These are phyloP conservation scores for Ocimum tenuiflorum DNA, from an alignment of 257 asterid species.

Conservation along the genomic window DNA sequence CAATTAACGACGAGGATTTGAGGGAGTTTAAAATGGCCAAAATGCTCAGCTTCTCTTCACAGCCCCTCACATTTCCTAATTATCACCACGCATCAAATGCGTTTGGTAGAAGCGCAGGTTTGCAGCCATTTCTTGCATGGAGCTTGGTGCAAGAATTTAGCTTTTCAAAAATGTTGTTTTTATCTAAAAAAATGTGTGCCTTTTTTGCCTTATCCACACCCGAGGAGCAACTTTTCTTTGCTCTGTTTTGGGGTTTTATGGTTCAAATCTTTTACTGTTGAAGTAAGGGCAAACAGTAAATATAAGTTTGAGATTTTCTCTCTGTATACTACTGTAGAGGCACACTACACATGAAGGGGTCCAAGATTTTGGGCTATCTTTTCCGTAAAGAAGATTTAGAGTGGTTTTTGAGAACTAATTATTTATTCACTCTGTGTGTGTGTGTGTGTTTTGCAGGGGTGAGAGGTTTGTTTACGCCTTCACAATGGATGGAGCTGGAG, in stretches of 20 bases:
- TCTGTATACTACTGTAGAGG: not conserved
- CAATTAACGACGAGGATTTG: slow-evolving; percentile 41
- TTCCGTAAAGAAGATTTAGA: not conserved
- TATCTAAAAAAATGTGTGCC: too few relatives aligned
- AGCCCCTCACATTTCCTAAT: slow-evolving; percentile 37
- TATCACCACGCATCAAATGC: slow-evolving; percentile 36
- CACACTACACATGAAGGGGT: not conserved
- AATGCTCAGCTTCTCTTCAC: slow-evolving; percentile 81
- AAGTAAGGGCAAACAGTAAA: not conserved
- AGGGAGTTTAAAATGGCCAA: slow-evolving; percentile 50
- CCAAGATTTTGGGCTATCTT: not conserved
- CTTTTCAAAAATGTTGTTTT: not conserved
- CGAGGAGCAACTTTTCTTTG: not conserved
- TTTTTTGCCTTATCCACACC: not conserved
- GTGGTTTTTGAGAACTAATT: too few relatives aligned
- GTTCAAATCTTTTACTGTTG: not conserved
- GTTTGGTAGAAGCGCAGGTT: slow-evolving; percentile 34
- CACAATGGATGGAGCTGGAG: slow-evolving; percentile 75
- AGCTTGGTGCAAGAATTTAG: not conserved
- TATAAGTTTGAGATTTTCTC: not conserved
- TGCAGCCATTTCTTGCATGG: not conserved
- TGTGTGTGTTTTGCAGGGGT: slow-evolving; percentile 34
- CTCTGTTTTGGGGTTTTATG: not conserved
- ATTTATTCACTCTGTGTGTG: not conserved
- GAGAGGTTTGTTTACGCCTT: slow-evolving; percentile 51